phyloP scores from a whole-genome alignment of 768 basidiomycete species.

The Boletus barrowsii region DNA sequence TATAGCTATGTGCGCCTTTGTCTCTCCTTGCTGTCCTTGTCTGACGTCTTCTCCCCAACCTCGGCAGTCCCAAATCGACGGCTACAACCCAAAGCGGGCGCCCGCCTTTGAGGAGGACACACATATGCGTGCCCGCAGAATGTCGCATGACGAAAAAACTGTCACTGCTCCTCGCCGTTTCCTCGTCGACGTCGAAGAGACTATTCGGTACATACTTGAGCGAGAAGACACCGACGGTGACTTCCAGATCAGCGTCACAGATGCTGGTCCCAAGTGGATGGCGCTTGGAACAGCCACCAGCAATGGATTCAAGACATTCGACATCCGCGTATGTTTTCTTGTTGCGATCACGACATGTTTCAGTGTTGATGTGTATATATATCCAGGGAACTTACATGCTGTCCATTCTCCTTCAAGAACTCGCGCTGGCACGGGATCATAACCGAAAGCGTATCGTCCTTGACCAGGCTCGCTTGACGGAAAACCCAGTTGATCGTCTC shows the following conservation, averaged over 20 bases:
- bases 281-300: conserved; percentile 94
- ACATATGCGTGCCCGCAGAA: conserved; percentile 68
- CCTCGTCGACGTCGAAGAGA: conserved; percentile 97
- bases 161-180: conserved; percentile 80
- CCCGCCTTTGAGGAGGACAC: conserved; percentile 77
- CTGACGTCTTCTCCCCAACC: conserved; percentile 15
- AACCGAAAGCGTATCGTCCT: conserved; percentile 94
- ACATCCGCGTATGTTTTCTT: conserved; percentile 68
- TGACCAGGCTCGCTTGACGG: conserved; percentile 96
- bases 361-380: conserved; percentile 13
- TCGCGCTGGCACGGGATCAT: conserved; percentile 94
- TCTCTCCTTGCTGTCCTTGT: conserved; percentile 1
- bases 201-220: conserved; percentile 91
- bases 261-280: conserved; percentile 96
- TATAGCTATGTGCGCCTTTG: conserved; percentile 71
- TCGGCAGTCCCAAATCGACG: conserved; percentile 64
- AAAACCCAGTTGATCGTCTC: conserved; percentile 95
- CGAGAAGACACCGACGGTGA: conserved; percentile 98
- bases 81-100: conserved; percentile 65
- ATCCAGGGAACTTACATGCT: conserved; percentile 97
- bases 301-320: conserved; percentile 97
- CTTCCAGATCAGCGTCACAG: conserved; percentile 94
- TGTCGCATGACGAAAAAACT: conserved; percentile 93
- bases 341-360: not conserved
- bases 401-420: conserved; percentile 97